These are phyloP conservation scores for Cyclospora cayetanensis DNA, from an alignment of 169 alveolate genomes.

Conservation along the genomic window DNA sequence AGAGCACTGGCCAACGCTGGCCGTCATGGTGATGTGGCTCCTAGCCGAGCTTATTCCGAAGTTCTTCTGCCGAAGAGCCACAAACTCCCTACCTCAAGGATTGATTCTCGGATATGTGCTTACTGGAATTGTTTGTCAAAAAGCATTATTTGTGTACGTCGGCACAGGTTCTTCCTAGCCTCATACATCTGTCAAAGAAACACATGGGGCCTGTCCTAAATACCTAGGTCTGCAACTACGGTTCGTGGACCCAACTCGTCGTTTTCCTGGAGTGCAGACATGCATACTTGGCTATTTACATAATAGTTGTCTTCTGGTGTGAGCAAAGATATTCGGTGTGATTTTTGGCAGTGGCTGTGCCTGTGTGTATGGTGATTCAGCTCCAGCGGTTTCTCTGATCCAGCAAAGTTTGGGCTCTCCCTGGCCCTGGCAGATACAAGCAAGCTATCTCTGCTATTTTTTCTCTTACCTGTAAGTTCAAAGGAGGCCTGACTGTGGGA, in stretches of 20 bases:
- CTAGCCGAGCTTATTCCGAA: neutral
- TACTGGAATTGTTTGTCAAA: conserved; percentile 21
- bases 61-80: neutral
- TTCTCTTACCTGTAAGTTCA: conserved; percentile 20
- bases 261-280: too few species aligned
- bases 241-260: too few species aligned
- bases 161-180: too few species aligned
- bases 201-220: neutral
- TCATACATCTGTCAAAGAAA: neutral
- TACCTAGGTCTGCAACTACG: too few species aligned
- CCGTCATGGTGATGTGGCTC: conserved; percentile 15
- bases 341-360: neutral
- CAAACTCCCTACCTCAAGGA: neutral
- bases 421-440: conserved; percentile 12
- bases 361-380: neutral
- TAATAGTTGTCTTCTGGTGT: too few species aligned
- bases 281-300: too few species aligned
- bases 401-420: neutral
- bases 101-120: neutral
- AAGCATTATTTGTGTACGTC: neutral
- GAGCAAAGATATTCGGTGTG: too few species aligned
- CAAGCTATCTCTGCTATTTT: conserved; percentile 8
- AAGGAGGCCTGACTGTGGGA: neutral
- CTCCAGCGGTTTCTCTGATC: neutral
- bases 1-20: conserved; percentile 30